Evolutionary conservation across 73 alveolate genomes (phyloP).

Genomic region (Paramecium primaurelia): DNA sequence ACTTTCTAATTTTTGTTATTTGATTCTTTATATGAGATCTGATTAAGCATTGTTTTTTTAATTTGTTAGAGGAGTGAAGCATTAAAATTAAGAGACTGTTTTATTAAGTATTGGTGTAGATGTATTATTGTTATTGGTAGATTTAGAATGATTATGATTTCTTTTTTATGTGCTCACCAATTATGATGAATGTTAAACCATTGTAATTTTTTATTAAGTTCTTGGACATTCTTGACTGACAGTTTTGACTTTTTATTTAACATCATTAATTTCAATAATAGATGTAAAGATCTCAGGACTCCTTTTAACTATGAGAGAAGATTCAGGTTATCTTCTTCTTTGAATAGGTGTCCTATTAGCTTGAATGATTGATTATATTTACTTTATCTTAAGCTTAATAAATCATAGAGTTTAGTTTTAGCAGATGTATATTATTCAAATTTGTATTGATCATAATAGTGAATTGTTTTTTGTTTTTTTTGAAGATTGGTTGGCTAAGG

Average conservation of each 20-base stretch:
- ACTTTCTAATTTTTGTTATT: background rate
- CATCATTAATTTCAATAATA: background rate
- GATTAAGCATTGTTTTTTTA: background rate
- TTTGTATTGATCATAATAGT: background rate
- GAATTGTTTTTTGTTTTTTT: background rate
- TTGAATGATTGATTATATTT: background rate
- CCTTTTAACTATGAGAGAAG: background rate
- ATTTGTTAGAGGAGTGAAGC: background rate
- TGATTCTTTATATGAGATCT: background rate
- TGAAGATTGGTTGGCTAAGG: background rate
- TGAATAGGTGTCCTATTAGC: background rate
- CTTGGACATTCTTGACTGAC: background rate
- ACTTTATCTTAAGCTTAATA: background rate
- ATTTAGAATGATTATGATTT: background rate
- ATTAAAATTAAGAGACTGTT: background rate
- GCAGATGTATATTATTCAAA: slow-evolving; percentile 12
- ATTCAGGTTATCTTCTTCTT: background rate
- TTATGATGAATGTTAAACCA: background rate
- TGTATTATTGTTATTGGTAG: background rate
- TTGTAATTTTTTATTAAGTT: background rate
- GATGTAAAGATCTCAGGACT: background rate
- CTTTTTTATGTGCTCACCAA: background rate
- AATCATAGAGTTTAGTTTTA: background rate
- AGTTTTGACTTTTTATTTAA: background rate
- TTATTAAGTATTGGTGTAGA: slow-evolving; percentile 1